Base-by-base conservation (phyloP, 768 basidiomycete genomes). In the Termitomyces sp. region DNA sequence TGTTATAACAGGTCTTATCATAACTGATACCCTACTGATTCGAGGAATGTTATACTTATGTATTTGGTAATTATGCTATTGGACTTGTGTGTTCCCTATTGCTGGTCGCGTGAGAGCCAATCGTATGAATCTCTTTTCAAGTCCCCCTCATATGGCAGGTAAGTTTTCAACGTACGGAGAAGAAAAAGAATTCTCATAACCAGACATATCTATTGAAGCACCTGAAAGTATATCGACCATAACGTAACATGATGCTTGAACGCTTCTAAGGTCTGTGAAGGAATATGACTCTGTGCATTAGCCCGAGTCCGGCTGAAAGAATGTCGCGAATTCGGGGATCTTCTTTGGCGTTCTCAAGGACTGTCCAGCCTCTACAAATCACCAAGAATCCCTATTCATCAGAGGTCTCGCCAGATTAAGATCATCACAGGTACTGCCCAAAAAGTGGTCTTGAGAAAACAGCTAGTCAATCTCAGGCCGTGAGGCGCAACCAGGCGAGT, bases 31-130 rank as follows among this genome's bases (percentile, higher is more conserved):
- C 58, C 56, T 41, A 22, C 39, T 26, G 34, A 12, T 47, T 45
- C 33, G 41, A 41, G 56, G 60, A 61, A 56, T 16, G 26, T 16
- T 29, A 37, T 47, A 50, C 28, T 41, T 62, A 59, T 59, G 51
- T 59, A 59, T 53, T 53, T 51, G 57, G 31, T 62, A 62, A 62
- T 59, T 56, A 45, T 62, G 33, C 29, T 52, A 59, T 47, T 31
- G 51, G 31, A 45, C 50, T 46, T 57, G 45, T 28, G 47, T 37
- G 8, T 48, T 44, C 36, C 22, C 24, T n/a, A 20, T 39, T 5
- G 42, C 26, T 22, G 18, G 34, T 48, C 34, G 26, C 39, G 36
- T 37, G 10, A 39, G 18, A 37, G 18, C 22, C 16, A 24, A 51
- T 51, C 7, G 22, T 15, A 36, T 5, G 22, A 16, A 51, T 4